Conservation (phyloP, 2,329 filamentous ascomycete genomes). For the Ophiosphaerella herpotricha region DNA sequence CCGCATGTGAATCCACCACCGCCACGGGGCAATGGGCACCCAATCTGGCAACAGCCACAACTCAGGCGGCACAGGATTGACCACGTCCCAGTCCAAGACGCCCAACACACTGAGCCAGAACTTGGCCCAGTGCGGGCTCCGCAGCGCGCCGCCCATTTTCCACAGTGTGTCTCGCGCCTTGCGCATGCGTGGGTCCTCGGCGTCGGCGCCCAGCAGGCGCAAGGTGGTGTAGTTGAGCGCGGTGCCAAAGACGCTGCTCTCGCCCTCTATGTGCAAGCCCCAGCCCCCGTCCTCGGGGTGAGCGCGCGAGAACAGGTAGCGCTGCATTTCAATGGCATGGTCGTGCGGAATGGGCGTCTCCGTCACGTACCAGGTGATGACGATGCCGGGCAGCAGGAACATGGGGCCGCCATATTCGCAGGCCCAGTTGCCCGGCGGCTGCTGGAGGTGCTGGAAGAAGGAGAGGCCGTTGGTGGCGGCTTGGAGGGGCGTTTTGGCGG, state of each 20-base stretch:
- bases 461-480: slow-evolving; percentile 79
- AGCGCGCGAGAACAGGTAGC: slow-evolving; percentile 86
- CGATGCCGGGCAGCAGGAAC: slow-evolving; percentile 86
- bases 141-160: slow-evolving; percentile 80
- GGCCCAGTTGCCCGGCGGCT: slow-evolving; percentile 89
- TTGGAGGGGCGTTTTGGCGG: slow-evolving; percentile 73
- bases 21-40: slow-evolving; percentile 86
- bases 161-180: slow-evolving; percentile 83
- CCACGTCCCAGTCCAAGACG: slow-evolving; percentile 84
- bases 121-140: slow-evolving; percentile 94
- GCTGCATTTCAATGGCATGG: slow-evolving; percentile 84
- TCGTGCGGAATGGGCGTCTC: slow-evolving; percentile 82
- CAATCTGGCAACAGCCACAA: slow-evolving; percentile 92
- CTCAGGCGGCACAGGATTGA: slow-evolving; percentile 93
- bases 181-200: slow-evolving; percentile 82
- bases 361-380: slow-evolving; percentile 87
- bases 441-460: slow-evolving; percentile 89
- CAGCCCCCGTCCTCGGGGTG: slow-evolving; percentile 91
- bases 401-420: slow-evolving; percentile 98
- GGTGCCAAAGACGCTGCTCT: slow-evolving; percentile 90
- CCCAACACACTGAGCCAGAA: slow-evolving; percentile 90
- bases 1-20: slow-evolving; percentile 99
- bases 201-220: slow-evolving; percentile 78
- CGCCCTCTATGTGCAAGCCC: slow-evolving; percentile 93
- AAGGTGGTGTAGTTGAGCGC: slow-evolving; percentile 83